Evolutionary conservation across 2,329 filamentous ascomycete species (phyloP), one percentile per base, ranked within the genome.

Genomic region (Diaporthe humulicola): DNA sequence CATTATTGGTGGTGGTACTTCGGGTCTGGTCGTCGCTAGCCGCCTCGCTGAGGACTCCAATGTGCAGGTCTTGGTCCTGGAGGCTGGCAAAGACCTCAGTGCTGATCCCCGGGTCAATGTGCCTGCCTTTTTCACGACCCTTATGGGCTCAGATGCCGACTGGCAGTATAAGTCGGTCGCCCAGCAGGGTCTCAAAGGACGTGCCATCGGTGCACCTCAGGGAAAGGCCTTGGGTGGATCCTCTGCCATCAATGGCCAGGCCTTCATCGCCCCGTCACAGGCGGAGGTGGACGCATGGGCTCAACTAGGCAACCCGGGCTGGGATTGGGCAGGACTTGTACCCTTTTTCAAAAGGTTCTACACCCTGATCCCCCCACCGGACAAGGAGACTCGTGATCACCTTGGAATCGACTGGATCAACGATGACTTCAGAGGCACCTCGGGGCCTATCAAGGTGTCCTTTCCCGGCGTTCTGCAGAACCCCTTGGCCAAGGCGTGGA

Each of bases 71-170:
- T 50, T 82, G 4, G 78, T 83, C 12, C 61, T 83, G 25, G 82
- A 83, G 66, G 79, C 81, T 7, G 81, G 81, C 22, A 71, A 77
- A 15, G 81, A 82, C 71, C 76, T 76, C 14, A 76, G 73, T 1
- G 77, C 74, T 1, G 80, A 83, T 50, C 78, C 80, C 3, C 75
- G 77, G 0, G 76, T 80, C 52, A 75, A 76, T 22, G 77, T 77
- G 33, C 81, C 81, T 10, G 78, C 77, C n/a, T 73, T 80, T 25
- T 82, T 77, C 60, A 73, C 79, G 3, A 74, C 77, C 25, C 77
- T 82, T 14, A 61, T 80, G 45, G 77, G 77, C n/a, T 76, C 78
- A 4, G 76, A 80, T 17, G 77, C 78, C 19, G 77, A 78, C 73
- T 82, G 80, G 80, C 73, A 77, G 22, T 79, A 78, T 73, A 60